These are phyloP conservation scores for Jacaranda mimosifolia DNA, from an alignment of 257 asterid genomes.

Conservation along the genomic window DNA sequence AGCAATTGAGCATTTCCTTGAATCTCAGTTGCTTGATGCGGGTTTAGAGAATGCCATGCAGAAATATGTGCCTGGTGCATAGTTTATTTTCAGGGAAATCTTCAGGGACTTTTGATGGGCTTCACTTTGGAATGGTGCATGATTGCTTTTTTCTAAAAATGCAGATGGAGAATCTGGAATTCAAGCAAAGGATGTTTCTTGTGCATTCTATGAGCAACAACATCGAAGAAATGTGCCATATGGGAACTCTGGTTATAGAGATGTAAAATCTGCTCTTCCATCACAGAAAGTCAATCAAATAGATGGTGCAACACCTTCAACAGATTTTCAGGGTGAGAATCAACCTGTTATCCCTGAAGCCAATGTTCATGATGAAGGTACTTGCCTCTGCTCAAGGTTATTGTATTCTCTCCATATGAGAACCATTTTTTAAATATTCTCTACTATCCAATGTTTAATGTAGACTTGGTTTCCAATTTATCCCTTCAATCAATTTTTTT, in stretches of 20 bases:
- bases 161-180: conserved; percentile 96
- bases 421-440: too few relatives aligned
- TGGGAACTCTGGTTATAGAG: conserved; percentile 43
- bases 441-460: too few relatives aligned
- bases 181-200: conserved; percentile 64
- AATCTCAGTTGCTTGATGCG: conserved; percentile 60
- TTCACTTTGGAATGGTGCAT: conserved; percentile 13
- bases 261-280: conserved; percentile 37
- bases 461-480: conserved; percentile 19
- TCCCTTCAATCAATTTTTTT: conserved; percentile 5
- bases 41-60: conserved; percentile 56
- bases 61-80: conserved; percentile 78
- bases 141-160: conserved; percentile 30
- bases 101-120: conserved; percentile 5
- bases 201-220: conserved; percentile 50
- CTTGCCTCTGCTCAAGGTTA: conserved; percentile 30
- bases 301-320: conserved; percentile 37
- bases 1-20: conserved; percentile 78
- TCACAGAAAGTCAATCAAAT: conserved; percentile 41
- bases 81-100: conserved; percentile 20
- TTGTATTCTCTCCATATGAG: conserved; percentile 17
- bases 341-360: conserved; percentile 53
- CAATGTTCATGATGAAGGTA: conserved; percentile 68
- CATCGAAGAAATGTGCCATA: conserved; percentile 38
- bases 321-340: conserved; percentile 72